Evolutionary conservation across 73 alveolate species (phyloP), one percentile per base, ranked within the genome.

Genomic region (Symbiodinium pilosum): DNA sequence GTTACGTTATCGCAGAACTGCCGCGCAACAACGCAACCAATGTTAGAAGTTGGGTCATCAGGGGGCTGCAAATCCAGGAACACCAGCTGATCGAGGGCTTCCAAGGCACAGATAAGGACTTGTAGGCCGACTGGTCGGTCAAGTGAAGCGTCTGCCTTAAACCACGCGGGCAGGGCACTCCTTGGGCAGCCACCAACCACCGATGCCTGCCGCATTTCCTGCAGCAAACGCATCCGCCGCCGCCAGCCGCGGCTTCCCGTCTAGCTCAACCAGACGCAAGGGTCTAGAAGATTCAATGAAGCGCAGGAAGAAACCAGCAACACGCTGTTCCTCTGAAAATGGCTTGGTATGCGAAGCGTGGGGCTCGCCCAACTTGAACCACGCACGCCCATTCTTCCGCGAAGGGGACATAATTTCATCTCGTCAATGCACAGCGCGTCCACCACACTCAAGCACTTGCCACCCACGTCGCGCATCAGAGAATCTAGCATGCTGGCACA

Each of bases 181-280:
- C 52, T 28, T 43, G 42, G 44, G 18, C 28, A 54, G 6, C 93
- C 93, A 86, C 93, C 93, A 86, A 2, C 93, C 93, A 14, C 93
- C 93, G 0, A 86, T 0, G 6, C 93, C 93, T 0, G 59, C 93
- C 14, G 1, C 30, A 12, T 47, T 54, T 2, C 56, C 83, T 1
- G 47, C 16, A 14, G 93, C 93, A 47, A 51, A 86, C 11, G 93
- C 93, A 86, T 86, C 93, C 16, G 83, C 93, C 2, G 93, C 93
- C 2, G 93, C 93, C 39, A 47, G 21, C 26, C 93, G 56, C 59
- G 59, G 14, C 6, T 9, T 47, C 14, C 59, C 59, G 59, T 6
- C 59, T 9, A 14, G 6, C 6, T 6, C 14, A 14, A 14, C 59
- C 14, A 47, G 59, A 9, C 14, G 59, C 21, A 47, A 6, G 6